Conservation (phyloP, 1,139 yeast genomes). For the Magnusiomyces clavatus region DNA sequence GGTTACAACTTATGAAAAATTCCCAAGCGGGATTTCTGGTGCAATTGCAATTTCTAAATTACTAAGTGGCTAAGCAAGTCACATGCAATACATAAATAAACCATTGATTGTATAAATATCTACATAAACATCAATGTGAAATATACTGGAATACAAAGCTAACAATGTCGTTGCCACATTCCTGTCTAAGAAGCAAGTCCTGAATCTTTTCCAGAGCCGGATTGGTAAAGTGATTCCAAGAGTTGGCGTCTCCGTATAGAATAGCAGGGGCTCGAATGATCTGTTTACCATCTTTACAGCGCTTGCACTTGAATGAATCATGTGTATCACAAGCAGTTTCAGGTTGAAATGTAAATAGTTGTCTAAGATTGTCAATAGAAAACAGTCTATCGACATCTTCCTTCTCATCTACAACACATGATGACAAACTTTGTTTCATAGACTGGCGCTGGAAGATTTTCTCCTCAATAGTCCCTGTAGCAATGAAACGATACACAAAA, state of each 20-base stretch:
- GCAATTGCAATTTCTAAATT: not conserved
- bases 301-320: conserved; percentile 79
- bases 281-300: conserved; percentile 73
- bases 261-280: conserved; percentile 65
- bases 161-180: conserved; percentile 58
- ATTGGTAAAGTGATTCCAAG: conserved; percentile 88
- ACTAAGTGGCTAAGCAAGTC: not conserved
- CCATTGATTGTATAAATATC: not conserved
- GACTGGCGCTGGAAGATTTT: conserved; percentile 94
- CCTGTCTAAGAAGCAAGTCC: conserved; percentile 71
- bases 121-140: conserved; percentile 46
- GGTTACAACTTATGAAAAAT: not conserved
- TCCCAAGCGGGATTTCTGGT: too few relatives aligned
- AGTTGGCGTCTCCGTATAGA: conserved; percentile 95
- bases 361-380: conserved; percentile 70
- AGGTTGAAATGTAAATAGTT: conserved; percentile 64
- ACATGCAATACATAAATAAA: not conserved
- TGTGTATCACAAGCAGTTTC: conserved; percentile 83
- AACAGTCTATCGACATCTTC: conserved; percentile 92
- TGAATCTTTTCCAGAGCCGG: conserved; percentile 55
- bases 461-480: conserved; percentile 94
- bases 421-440: conserved; percentile 88
- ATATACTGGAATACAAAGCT: conserved; percentile 89
- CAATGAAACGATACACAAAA: conserved; percentile 84
- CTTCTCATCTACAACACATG: conserved; percentile 95